These are phyloP conservation scores for Globisporangium irregulare DNA, from an alignment of 352 stramenopile genomes.

Conservation along the genomic window DNA sequence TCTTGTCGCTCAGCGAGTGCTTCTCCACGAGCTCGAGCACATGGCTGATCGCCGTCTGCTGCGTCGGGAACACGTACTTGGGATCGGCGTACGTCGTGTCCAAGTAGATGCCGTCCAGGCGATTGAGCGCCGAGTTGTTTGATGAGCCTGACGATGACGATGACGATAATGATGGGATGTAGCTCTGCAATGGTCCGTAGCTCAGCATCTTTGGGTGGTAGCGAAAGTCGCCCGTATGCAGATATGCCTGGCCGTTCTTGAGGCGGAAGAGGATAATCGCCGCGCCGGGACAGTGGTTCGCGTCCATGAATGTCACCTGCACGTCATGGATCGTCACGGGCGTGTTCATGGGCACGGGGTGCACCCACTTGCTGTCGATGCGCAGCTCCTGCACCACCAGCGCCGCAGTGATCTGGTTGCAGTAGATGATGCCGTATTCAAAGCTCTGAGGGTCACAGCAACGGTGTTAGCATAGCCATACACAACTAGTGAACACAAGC, in stretches of 20 bases:
- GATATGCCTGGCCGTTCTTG: conserved; percentile 71
- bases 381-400: conserved; percentile 92
- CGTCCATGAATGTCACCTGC: conserved; percentile 94
- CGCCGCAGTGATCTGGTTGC: conserved; percentile 89
- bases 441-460: conserved; percentile 48
- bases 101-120: conserved; percentile 89
- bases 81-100: conserved; percentile 97
- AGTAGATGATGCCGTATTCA: conserved; percentile 94
- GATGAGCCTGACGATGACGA: background rate
- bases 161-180: conserved; percentile 24
- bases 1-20: conserved; percentile 53
- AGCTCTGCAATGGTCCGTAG: conserved; percentile 50
- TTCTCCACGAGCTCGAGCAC: conserved; percentile 59
- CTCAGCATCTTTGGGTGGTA: conserved; percentile 74
- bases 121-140: conserved; percentile 11
- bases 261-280: conserved; percentile 94
- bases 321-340: conserved; percentile 80
- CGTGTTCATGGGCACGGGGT: conserved; percentile 89
- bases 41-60: conserved; percentile 70
- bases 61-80: conserved; percentile 93
- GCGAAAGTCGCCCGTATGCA: conserved; percentile 92
- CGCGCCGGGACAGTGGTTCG: conserved; percentile 96
- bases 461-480: conserved; percentile 7
- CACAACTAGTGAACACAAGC: background rate
- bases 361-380: conserved; percentile 89